phyloP scores from a whole-genome alignment of 768 basidiomycete genomes.

The Xerocomellus amylosporus region DNA sequence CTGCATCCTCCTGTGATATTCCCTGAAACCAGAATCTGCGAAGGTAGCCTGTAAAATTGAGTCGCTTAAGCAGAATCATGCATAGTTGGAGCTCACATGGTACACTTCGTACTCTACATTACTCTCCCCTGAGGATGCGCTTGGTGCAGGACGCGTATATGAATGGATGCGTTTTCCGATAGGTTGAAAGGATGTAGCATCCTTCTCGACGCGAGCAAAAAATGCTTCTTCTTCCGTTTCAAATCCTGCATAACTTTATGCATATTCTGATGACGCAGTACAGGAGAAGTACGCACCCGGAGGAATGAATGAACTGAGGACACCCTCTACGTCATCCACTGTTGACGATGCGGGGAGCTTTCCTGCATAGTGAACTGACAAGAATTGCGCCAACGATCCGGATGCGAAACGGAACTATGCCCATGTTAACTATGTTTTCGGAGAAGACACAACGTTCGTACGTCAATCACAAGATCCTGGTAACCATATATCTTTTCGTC shows the following conservation, averaged over 20 bases:
- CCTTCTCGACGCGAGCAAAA: constrained; percentile 64
- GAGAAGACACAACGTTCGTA: constrained; percentile 37
- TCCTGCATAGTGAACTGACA: constrained; percentile 63
- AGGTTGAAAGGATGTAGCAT: constrained; percentile 77
- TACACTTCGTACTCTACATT: constrained; percentile 84
- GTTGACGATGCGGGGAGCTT: constrained; percentile 64
- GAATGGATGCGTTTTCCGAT: constrained; percentile 70
- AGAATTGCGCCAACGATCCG: constrained; percentile 76
- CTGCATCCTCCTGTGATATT: constrained; percentile 92
- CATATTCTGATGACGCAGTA: neutral
- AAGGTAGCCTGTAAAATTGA: constrained; percentile 62
- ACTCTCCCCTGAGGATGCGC: constrained; percentile 46
- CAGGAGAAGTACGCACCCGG: constrained; percentile 41
- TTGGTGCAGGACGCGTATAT: constrained; percentile 61
- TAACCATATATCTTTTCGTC: constrained; percentile 97
- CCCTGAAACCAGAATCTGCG: constrained; percentile 81
- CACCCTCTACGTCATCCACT: constrained; percentile 85
- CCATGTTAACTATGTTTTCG: constrained; percentile 1
- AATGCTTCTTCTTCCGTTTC: constrained; percentile 67
- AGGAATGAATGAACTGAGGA: constrained; percentile 73
- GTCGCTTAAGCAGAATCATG: neutral
- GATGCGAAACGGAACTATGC: constrained; percentile 80
- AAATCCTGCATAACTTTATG: constrained; percentile 49
- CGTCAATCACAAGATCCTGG: constrained; percentile 77
- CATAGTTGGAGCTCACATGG: constrained; percentile 56